Percentiles rank a stretch among this genome's conserved stretches.
Evolutionary conservation across 345 rosid genomes (phyloP).

Genomic region (Angophora floribunda): DNA sequence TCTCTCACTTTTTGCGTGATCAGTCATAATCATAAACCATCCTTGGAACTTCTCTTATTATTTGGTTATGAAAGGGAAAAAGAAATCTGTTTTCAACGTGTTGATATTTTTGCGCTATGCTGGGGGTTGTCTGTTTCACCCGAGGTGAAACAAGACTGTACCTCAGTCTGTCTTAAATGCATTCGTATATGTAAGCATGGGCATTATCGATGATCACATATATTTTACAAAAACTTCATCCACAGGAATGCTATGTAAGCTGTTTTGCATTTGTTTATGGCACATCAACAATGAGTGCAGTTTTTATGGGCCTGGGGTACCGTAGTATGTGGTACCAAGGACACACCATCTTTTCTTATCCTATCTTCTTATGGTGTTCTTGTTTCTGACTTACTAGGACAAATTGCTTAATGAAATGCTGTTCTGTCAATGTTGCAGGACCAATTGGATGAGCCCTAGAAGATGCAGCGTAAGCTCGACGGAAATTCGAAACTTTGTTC

Average conservation of each 20-base stretch:
- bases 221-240: not conserved
- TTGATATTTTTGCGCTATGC: not conserved
- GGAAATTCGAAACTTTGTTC: conserved; percentile 14
- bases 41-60: not conserved
- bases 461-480: conserved; percentile 1
- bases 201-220: not conserved
- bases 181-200: not conserved
- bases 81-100: not conserved
- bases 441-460: conserved; percentile 68
- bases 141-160: not conserved
- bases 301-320: not conserved
- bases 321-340: not conserved
- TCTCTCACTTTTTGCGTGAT: not conserved
- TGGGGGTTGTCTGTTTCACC: not conserved
- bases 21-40: not conserved
- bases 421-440: conserved; percentile 30
- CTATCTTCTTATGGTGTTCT: not conserved
- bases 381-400: not conserved
- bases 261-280: not conserved
- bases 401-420: not conserved
- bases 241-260: not conserved
- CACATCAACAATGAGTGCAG: not conserved
- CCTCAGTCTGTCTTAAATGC: not conserved
- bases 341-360: not conserved
- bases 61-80: not conserved